These are phyloP conservation scores for Monosporozyma unispora DNA, from an alignment of 805 yeast genomes.

Conservation along the genomic window DNA sequence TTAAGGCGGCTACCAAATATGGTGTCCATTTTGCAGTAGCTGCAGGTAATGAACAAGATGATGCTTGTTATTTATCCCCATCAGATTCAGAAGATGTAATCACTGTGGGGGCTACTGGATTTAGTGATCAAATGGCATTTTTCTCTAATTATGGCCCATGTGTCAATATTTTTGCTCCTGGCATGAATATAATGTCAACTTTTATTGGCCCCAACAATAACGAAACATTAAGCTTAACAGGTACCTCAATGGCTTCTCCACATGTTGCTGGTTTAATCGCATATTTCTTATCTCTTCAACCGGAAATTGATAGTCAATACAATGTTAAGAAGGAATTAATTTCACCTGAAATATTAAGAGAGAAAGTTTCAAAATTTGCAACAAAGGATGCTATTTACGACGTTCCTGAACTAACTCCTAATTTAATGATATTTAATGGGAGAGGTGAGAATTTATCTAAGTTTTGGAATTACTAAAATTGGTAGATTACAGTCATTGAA, in stretches of 20 bases:
- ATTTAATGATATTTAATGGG: constrained; percentile 69
- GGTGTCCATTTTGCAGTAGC: constrained; percentile 91
- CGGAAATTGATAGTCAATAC: constrained; percentile 58
- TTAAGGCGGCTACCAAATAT: constrained; percentile 74
- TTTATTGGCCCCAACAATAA: constrained; percentile 58
- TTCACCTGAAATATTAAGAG: constrained; percentile 65
- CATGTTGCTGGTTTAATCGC: constrained; percentile 86
- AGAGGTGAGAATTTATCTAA: constrained; percentile 56
- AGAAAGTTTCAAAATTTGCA: constrained; percentile 60
- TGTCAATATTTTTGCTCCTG: constrained; percentile 95
- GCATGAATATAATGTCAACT: constrained; percentile 75
- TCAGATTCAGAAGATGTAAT: constrained; percentile 76
- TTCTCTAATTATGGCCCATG: constrained; percentile 93
- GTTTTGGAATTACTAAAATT: background rate
- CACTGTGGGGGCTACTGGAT: constrained; percentile 90
- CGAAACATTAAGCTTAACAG: constrained; percentile 75
- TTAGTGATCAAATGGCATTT: constrained; percentile 81
- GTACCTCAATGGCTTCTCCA: constrained; percentile 99
- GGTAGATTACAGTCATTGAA: background rate
- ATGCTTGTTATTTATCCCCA: constrained; percentile 87
- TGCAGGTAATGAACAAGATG: constrained; percentile 88
- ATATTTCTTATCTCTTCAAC: constrained; percentile 79
- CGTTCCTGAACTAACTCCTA: constrained; percentile 65
- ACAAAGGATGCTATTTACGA: constrained; percentile 49
- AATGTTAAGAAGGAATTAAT: constrained; percentile 26